These are phyloP conservation scores for Monosporascus sp. DNA, from an alignment of 2,329 filamentous ascomycete species.

Conservation along the genomic window DNA sequence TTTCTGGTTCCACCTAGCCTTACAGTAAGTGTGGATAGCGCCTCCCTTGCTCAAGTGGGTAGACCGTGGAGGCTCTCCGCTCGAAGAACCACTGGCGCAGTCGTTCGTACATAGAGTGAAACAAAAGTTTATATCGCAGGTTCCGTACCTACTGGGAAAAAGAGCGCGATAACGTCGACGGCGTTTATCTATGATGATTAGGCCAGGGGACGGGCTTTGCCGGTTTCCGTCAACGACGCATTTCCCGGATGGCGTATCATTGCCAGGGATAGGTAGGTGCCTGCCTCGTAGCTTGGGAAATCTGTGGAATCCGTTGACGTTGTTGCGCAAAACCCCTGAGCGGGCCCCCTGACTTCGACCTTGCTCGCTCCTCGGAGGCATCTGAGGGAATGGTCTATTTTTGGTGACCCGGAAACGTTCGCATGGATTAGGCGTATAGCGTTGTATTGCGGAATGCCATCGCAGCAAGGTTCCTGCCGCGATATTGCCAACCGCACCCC, in stretches of 20 bases:
- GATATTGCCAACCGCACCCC: not conserved
- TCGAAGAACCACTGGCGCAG: not conserved
- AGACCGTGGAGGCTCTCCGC: not conserved
- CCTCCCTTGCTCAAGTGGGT: not conserved
- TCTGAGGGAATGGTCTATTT: not conserved
- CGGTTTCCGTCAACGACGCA: not conserved
- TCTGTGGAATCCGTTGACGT: not conserved
- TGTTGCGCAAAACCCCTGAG: not conserved
- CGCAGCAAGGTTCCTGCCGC: not conserved
- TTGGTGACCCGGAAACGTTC: not conserved
- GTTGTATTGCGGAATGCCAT: not conserved
- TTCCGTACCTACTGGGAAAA: not conserved
- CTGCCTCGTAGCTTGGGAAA: not conserved
- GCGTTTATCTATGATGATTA: not conserved
- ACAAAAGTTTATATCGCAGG: not conserved
- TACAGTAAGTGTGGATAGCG: not conserved
- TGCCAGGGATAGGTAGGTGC: not conserved
- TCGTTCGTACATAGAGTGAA: not conserved
- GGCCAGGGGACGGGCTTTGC: too few relatives aligned
- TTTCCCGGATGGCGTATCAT: not conserved
- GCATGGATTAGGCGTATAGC: not conserved
- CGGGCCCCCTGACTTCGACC: not conserved
- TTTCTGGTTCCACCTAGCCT: not conserved
- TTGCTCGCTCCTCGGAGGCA: not conserved
- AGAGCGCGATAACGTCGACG: not conserved